Evolutionary conservation across 148 eudicot genomes (phyloP).

Genomic region (Rhododendron williamsianum): DNA sequence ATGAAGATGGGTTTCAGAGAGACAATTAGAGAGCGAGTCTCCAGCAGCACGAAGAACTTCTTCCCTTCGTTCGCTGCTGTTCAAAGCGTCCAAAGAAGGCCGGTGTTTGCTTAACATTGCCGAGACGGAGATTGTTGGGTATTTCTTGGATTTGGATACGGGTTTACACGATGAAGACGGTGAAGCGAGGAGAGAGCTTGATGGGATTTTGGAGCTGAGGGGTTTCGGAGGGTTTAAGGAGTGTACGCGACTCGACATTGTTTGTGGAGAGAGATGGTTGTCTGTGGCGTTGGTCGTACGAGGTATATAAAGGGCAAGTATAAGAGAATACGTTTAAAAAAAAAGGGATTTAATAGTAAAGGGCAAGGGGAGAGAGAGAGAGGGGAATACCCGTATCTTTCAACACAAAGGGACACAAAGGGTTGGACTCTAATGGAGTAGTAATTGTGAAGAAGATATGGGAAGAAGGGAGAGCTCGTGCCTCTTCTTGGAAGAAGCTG

Average conservation of each 20-base stretch:
- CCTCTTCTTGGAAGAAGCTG: too few species aligned
- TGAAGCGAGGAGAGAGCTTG: conserved; percentile 11
- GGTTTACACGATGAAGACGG: conserved; percentile 2
- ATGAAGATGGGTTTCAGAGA: conserved; percentile 77
- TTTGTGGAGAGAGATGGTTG: too few species aligned
- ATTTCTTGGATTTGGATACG: conserved; percentile 12
- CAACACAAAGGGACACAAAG: too few species aligned
- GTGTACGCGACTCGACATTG: not conserved
- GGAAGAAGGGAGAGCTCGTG: too few species aligned
- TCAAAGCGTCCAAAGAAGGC: conserved; percentile 32
- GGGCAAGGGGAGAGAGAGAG: too few species aligned
- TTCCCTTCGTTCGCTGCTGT: conserved; percentile 28
- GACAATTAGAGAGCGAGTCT: conserved; percentile 50
- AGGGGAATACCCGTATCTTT: too few species aligned
- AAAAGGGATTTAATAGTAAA: too few species aligned
- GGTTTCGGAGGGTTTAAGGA: conserved; percentile 51
- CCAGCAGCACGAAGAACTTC: conserved; percentile 44
- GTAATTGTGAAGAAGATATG: too few species aligned
- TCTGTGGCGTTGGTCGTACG: too few species aligned
- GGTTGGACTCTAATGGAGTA: too few species aligned
- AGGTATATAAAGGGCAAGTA: too few species aligned
- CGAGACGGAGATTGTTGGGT: conserved; percentile 28
- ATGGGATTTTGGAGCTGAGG: conserved; percentile 19
- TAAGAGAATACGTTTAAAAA: too few species aligned
- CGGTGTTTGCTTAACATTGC: conserved; percentile 30